These are phyloP conservation scores for Podaxis sp. DNA, from an alignment of 768 basidiomycete genomes.

Conservation along the genomic window DNA sequence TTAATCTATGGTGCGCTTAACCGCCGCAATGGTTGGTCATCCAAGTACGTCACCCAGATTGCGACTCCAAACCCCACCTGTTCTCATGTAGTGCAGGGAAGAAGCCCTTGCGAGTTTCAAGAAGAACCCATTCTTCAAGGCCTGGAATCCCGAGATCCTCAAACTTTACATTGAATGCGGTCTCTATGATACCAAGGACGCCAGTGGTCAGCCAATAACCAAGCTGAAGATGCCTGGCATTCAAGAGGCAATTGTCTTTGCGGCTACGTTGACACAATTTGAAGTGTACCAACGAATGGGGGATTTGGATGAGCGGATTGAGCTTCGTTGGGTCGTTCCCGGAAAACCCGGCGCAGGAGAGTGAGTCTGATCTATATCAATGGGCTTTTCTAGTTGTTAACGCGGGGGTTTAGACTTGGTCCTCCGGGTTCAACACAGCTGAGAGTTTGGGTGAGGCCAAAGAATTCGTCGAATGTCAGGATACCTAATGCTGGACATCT, in stretches of 20 bases:
- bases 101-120: slow-evolving; percentile 54
- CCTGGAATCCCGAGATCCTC: slow-evolving; percentile 69
- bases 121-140: slow-evolving; percentile 62
- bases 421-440: slow-evolving; percentile 30
- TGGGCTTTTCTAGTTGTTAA: slow-evolving; percentile 16
- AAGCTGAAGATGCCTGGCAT: slow-evolving; percentile 65
- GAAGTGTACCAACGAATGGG: slow-evolving; percentile 43
- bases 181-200: slow-evolving; percentile 36
- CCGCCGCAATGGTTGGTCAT: slow-evolving; percentile 64
- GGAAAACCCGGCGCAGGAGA: slow-evolving; percentile 35
- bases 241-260: slow-evolving; percentile 65
- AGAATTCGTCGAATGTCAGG: slow-evolving; percentile 40
- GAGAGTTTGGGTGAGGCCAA: slow-evolving; percentile 44
- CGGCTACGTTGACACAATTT: slow-evolving; percentile 41
- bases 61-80: background rate
- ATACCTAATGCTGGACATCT: slow-evolving; percentile 44
- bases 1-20: slow-evolving; percentile 48
- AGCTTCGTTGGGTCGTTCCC: slow-evolving; percentile 57
- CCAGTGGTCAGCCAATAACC: slow-evolving; percentile 35
- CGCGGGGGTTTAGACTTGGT: slow-evolving; percentile 20
- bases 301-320: slow-evolving; percentile 49
- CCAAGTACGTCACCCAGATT: slow-evolving; percentile 38
- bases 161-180: slow-evolving; percentile 61
- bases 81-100: slow-evolving; percentile 38
- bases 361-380: slow-evolving; percentile 27